Conservation (phyloP, 768 basidiomycete species). For the Botryobasidium botryosum region DNA sequence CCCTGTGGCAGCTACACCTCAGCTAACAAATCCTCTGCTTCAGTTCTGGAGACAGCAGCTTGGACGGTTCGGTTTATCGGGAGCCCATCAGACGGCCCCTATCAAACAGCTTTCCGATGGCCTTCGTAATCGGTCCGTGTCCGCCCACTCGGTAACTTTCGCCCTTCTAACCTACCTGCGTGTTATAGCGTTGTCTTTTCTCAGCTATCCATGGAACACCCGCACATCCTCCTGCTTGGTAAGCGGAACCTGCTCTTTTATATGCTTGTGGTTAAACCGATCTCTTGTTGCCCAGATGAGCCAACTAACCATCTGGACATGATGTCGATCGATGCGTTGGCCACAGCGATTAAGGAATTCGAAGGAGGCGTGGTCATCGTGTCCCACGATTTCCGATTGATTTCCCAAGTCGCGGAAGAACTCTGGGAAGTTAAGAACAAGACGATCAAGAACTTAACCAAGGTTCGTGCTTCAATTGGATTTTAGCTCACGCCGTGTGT, state of each 20-base stretch:
- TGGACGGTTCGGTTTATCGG: conserved; percentile 89
- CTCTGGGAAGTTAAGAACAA: conserved; percentile 97
- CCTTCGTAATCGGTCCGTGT: conserved; percentile 70
- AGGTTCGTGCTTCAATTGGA: not conserved
- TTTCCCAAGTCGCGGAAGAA: conserved; percentile 95
- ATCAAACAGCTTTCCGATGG: conserved; percentile 94
- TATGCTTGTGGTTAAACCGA: conserved; percentile 6
- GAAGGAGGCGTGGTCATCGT: conserved; percentile 98
- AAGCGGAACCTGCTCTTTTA: conserved; percentile 15
- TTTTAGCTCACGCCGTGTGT: not conserved
- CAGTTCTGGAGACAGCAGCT: conserved; percentile 89
- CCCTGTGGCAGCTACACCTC: too few species aligned
- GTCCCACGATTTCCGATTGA: conserved; percentile 98
- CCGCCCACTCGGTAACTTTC: conserved; percentile 37
- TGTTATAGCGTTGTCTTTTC: conserved; percentile 73
- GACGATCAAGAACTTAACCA: conserved; percentile 82
- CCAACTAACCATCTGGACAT: conserved; percentile 97
- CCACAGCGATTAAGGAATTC: conserved; percentile 88
- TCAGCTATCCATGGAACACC: conserved; percentile 93
- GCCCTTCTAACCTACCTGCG: conserved; percentile 75
- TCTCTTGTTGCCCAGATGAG: conserved; percentile 38
- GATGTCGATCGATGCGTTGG: conserved; percentile 94
- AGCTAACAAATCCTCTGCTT: not conserved
- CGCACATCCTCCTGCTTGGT: conserved; percentile 82
- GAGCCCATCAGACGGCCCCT: conserved; percentile 81